Percentiles rank a stretch among this genome's conserved stretches.
phyloP scores from a whole-genome alignment of 768 basidiomycete genomes.

The Paxillus rubicundulus region DNA sequence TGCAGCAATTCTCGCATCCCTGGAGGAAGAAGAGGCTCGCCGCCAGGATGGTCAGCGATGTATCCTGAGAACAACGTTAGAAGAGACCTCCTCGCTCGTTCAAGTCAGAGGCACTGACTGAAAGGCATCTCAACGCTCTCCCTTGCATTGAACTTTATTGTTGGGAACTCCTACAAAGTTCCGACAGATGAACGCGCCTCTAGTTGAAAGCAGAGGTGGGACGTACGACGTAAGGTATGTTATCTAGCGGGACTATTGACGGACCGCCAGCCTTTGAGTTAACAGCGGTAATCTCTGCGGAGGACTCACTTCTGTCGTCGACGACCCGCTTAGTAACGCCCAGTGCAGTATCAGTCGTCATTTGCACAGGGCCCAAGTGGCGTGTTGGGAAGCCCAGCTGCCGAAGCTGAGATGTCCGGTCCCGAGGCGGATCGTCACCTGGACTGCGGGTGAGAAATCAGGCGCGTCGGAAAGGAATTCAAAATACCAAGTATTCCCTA shows the following conservation, averaged over 20 bases:
- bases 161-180: slow-evolving; percentile 74
- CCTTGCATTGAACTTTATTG: slow-evolving; percentile 79
- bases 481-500: slow-evolving; percentile 60
- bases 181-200: not conserved
- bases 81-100: not conserved
- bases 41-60: slow-evolving; percentile 41
- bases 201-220: not conserved
- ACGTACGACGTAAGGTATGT: slow-evolving; percentile 73
- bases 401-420: slow-evolving; percentile 87
- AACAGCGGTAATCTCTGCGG: not conserved
- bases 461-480: not conserved
- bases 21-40: slow-evolving; percentile 74
- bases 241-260: slow-evolving; percentile 53
- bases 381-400: slow-evolving; percentile 82
- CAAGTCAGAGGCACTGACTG: slow-evolving; percentile 50
- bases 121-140: slow-evolving; percentile 99
- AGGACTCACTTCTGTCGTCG: slow-evolving; percentile 56
- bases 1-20: slow-evolving; percentile 88
- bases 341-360: slow-evolving; percentile 98
- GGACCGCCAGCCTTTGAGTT: not conserved
- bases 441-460: slow-evolving; percentile 8
- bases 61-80: slow-evolving; percentile 39
- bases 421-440: slow-evolving; percentile 96
- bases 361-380: slow-evolving; percentile 85
- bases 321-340: slow-evolving; percentile 87